Percentiles rank a stretch among this genome's conserved stretches.
Conservation (phyloP, 2,329 filamentous ascomycete species). For the Dactylellina drechsleri region DNA sequence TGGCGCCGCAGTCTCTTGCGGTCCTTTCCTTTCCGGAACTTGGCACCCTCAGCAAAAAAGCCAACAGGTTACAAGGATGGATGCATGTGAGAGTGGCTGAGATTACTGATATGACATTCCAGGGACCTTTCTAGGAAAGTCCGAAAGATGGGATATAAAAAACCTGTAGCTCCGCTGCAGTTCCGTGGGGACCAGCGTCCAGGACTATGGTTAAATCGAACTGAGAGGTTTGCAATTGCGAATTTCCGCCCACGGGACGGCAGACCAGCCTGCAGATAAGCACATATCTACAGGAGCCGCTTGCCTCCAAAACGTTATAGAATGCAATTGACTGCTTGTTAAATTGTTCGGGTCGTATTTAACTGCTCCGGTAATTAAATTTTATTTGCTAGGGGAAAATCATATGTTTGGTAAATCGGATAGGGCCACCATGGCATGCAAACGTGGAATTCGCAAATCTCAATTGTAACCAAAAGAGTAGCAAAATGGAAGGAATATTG, state of each 20-base stretch:
- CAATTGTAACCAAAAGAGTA: too few relatives aligned
- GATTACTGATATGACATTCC: constrained; percentile 36
- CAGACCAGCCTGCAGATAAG: not conserved
- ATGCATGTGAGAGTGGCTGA: constrained; percentile 12
- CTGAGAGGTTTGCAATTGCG: not conserved
- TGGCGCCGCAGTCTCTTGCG: not conserved
- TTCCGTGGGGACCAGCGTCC: constrained; percentile 21
- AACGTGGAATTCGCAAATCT: too few relatives aligned
- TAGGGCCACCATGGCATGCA: too few relatives aligned
- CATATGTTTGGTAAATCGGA: not conserved
- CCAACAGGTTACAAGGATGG: not conserved
- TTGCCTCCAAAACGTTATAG: not conserved
- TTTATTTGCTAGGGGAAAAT: not conserved
- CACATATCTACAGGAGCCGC: not conserved
- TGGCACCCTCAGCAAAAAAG: not conserved
- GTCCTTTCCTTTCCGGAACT: not conserved
- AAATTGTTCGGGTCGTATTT: constrained; percentile 1
- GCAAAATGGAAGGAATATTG: too few relatives aligned
- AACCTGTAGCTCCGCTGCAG: constrained; percentile 3
- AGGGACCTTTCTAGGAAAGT: constrained; percentile 25
- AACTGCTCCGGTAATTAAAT: not conserved
- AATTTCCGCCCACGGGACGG: not conserved
- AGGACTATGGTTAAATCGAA: not conserved
- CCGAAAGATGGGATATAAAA: constrained; percentile 32
- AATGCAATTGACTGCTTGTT: constrained; percentile 1